Conservation (phyloP, 2,329 filamentous ascomycete species). For the Macrophomina tecta region DNA sequence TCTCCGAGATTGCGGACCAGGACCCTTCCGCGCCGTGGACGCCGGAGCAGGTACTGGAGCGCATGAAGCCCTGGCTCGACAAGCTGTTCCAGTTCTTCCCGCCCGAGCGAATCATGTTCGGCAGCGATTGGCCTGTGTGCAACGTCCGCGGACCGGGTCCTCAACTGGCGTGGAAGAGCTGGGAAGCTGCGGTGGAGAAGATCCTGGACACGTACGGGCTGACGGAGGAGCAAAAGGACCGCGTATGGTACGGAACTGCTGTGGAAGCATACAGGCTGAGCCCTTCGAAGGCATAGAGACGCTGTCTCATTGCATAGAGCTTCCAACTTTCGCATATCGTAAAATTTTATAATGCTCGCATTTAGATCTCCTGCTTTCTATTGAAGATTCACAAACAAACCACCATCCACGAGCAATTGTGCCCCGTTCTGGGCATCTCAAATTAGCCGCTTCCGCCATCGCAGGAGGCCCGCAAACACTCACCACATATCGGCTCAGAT, state of each 20-base stretch:
- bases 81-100: constrained; percentile 76
- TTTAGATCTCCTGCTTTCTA: constrained; percentile 46
- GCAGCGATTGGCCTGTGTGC: constrained; percentile 92
- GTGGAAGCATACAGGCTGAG: constrained; percentile 67
- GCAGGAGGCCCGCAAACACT: constrained; percentile 25
- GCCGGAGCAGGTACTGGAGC: constrained; percentile 65
- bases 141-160: constrained; percentile 67
- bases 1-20: constrained; percentile 73
- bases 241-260: constrained; percentile 76
- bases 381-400: constrained; percentile 87
- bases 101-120: constrained; percentile 79
- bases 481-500: constrained; percentile 61
- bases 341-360: not conserved
- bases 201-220: constrained; percentile 62
- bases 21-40: constrained; percentile 46
- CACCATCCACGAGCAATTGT: constrained; percentile 85
- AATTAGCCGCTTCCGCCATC: not conserved
- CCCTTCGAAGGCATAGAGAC: not conserved
- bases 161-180: constrained; percentile 73
- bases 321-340: not conserved
- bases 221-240: constrained; percentile 64
- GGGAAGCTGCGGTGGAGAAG: constrained; percentile 66
- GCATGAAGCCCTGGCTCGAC: constrained; percentile 73
- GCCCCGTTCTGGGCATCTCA: constrained; percentile 65
- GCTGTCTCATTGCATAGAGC: not conserved